Percentiles rank a stretch among this genome's conserved stretches.
Evolutionary conservation across 129 eudicot species (phyloP).

Genomic region (carrot (Daucus carota)): DH1_v3.0 NC_030388.2:3883001-3883500

Average conservation of each 20-base stretch:
- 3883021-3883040: background rate
- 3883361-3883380: conserved; percentile 64
- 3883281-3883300: conserved; percentile 23
- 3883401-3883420: conserved; percentile 50
- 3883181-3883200: background rate
- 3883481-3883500: background rate
- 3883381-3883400: conserved; percentile 61
- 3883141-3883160: background rate
- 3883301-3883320: conserved; percentile 76
- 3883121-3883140: background rate
- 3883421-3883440: conserved; percentile 2
- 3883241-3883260: too few species aligned
- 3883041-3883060: background rate
- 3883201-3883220: background rate
- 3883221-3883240: background rate
- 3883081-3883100: background rate
- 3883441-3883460: background rate
- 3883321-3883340: conserved; percentile 78
- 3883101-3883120: background rate
- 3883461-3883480: background rate
- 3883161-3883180: background rate
- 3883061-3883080: background rate
- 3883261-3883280: background rate
- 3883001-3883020: too few species aligned
- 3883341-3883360: conserved; percentile 66